Percentiles rank a stretch among this genome's conserved stretches.
These are phyloP conservation scores for Flammula alnicola DNA, from an alignment of 1,284 basidiomycete genomes.

Conservation along the genomic window DNA sequence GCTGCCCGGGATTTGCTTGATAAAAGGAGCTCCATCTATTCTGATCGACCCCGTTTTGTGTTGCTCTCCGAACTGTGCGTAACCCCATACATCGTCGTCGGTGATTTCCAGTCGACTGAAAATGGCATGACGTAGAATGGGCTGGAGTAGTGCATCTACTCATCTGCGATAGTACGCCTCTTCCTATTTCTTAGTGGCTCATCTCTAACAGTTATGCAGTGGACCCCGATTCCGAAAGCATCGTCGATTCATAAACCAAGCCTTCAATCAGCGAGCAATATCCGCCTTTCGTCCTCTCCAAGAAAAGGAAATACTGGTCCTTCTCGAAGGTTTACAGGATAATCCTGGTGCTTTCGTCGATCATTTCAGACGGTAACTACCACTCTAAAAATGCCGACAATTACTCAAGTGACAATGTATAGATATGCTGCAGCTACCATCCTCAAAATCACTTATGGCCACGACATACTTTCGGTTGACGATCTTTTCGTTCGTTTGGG, in stretches of 20 bases:
- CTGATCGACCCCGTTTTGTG: constrained; percentile 53
- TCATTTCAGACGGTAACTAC: constrained; percentile 46
- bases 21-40: constrained; percentile 51
- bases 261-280: constrained; percentile 48
- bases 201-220: constrained; percentile 27
- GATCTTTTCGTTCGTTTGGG: constrained; percentile 46
- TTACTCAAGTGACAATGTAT: too few relatives aligned
- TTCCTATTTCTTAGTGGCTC: constrained; percentile 12
- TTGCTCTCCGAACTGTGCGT: constrained; percentile 50
- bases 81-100: not conserved
- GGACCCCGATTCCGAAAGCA: constrained; percentile 55
- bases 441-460: constrained; percentile 51
- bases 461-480: constrained; percentile 44
- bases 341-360: constrained; percentile 43
- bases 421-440: constrained; percentile 51
- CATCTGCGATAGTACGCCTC: constrained; percentile 46
- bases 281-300: constrained; percentile 44
- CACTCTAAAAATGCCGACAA: too few relatives aligned
- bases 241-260: constrained; percentile 51
- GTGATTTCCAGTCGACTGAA: not conserved
- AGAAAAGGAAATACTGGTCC: constrained; percentile 42
- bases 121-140: constrained; percentile 40
- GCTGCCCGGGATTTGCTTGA: constrained; percentile 51
- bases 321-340: constrained; percentile 43
- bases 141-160: constrained; percentile 48